phyloP scores from a whole-genome alignment of 345 rosid species.

The Populus alba region DNA sequence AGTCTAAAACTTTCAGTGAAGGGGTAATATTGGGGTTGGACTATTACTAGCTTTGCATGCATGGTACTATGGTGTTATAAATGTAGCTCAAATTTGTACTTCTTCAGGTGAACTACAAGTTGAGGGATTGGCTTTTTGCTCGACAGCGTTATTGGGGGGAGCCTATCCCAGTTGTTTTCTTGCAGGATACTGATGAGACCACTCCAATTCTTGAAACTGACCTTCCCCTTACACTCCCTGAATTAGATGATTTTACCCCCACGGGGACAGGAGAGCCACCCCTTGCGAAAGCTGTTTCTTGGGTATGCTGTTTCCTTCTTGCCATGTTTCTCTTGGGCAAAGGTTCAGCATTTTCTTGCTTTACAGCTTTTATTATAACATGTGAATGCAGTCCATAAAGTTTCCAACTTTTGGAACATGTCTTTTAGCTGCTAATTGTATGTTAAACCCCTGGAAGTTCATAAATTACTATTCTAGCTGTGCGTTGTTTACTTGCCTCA shows the following conservation, averaged over 20 bases:
- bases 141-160: slow-evolving; percentile 99
- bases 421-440: not conserved
- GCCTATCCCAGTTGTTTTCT: slow-evolving; percentile 81
- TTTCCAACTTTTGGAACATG: not conserved
- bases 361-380: not conserved
- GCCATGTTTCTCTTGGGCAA: not conserved
- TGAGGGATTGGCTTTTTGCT: slow-evolving; percentile 99
- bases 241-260: slow-evolving; percentile 90
- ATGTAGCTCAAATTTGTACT: not conserved
- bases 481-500: not conserved
- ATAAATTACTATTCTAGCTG: not conserved
- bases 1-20: not conserved
- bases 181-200: slow-evolving; percentile 62
- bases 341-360: not conserved
- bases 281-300: slow-evolving; percentile 68
- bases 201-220: slow-evolving; percentile 69
- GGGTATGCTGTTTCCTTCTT: slow-evolving; percentile 49
- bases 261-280: slow-evolving; percentile 95
- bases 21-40: not conserved
- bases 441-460: not conserved
- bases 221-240: slow-evolving; percentile 82
- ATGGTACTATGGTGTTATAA: not conserved
- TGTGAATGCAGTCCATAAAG: not conserved
- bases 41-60: not conserved
- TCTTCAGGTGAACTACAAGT: slow-evolving; percentile 79